Evolutionary conservation across 441 rosid species (phyloP), one percentile per base, ranked within the genome.

Genomic region (Populus hybrid): DNA sequence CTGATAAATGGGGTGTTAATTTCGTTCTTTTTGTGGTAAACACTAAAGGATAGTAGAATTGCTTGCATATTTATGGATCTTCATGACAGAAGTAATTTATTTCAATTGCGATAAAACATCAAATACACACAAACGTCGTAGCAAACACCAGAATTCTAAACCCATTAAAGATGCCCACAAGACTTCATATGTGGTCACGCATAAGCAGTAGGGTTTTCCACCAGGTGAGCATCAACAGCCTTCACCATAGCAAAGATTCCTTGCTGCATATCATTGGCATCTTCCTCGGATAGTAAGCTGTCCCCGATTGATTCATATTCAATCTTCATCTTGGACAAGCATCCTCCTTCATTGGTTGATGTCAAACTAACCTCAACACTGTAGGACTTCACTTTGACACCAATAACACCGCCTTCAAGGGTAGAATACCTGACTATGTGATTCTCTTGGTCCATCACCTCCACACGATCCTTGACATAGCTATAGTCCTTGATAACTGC

Each of bases 381-480:
- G 21, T 28, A 64, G 14, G 75, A 71, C 23, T 45, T 77, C 75
- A 77, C 71, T 45, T 64, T 77, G 20, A 77, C 5, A 14, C 79
- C 75, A 29, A 77, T 64, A 64, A 64, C 45, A 2, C 75, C 79
- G 1, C 79, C 79, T 63, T 38, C 75, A 38, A 63, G 70, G 45
- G 64, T 64, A 2, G 69, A 76, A 23, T 65, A 77, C 67, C 16
- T 65, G 40, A 72, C 45, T 35, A 9, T 42, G 45, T 71, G 50
- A 21, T 72, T 65, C 72, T 42, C 66, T 2, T 33, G 14, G 53
- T 77, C 67, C 71, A 71, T 65, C 42, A 50, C 36, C 53, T 45
- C 66, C 24, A 72, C 56, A 16, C 67, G 72, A 77, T 77, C 80
- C 67, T 65, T 71, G 14, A 72, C 29, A 24, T 9, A 71, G 56